Percentiles rank a stretch among this genome's conserved stretches.
phyloP scores from a whole-genome alignment of 352 stramenopile genomes.

The Phytophthora litchii region DNA sequence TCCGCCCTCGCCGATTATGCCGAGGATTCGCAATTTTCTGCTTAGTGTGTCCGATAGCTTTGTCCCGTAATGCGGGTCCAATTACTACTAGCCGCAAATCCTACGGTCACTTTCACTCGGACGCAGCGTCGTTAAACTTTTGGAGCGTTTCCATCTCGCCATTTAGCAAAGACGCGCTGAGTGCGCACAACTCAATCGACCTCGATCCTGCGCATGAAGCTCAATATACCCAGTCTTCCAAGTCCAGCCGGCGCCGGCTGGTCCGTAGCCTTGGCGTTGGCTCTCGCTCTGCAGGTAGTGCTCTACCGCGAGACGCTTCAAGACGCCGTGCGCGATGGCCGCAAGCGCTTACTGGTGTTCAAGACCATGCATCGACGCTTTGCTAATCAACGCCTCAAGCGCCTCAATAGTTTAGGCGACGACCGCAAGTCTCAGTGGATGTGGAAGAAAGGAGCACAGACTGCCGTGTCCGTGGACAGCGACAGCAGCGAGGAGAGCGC shows the following conservation, averaged over 20 bases:
- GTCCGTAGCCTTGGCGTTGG: constrained; percentile 37
- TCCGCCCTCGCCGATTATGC: constrained; percentile 20
- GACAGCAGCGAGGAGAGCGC: constrained; percentile 44
- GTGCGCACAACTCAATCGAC: constrained; percentile 9
- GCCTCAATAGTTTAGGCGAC: constrained; percentile 67
- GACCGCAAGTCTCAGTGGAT: constrained; percentile 79
- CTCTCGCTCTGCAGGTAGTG: constrained; percentile 48
- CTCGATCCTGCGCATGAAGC: constrained; percentile 26
- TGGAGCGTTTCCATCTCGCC: constrained; percentile 22
- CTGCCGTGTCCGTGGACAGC: constrained; percentile 32
- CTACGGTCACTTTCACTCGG: constrained; percentile 5
- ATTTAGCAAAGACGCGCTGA: constrained; percentile 33
- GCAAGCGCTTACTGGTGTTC: constrained; percentile 68
- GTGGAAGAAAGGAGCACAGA: constrained; percentile 52
- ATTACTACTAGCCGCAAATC: neutral
- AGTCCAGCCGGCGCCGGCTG: constrained; percentile 16
- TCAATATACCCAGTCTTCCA: constrained; percentile 36
- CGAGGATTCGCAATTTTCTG: neutral
- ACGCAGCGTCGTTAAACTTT: constrained; percentile 11
- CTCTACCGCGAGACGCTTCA: constrained; percentile 61
- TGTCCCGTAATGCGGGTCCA: neutral
- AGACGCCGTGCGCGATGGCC: constrained; percentile 44
- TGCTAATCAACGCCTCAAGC: constrained; percentile 72
- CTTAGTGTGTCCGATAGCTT: neutral
- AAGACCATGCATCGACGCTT: constrained; percentile 79